Evolutionary conservation across 2,329 filamentous ascomycete genomes (phyloP).

Genomic region (Ophiostoma montium): DNA sequence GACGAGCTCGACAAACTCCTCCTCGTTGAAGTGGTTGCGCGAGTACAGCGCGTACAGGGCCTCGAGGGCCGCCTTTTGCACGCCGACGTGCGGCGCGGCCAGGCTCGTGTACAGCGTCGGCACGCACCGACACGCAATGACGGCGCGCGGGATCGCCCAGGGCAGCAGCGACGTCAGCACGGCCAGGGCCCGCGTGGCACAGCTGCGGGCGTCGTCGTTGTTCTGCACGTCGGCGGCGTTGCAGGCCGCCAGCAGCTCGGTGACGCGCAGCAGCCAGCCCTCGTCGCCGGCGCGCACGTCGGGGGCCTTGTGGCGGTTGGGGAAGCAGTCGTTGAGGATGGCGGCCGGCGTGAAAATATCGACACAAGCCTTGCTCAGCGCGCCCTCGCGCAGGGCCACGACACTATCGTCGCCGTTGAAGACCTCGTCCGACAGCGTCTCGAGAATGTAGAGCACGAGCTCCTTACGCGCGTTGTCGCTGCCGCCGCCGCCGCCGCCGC

Average conservation of each 20-base stretch:
- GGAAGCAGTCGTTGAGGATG: slow-evolving; percentile 63
- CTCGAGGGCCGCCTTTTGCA: slow-evolving; percentile 72
- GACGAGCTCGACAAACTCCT: slow-evolving; percentile 66
- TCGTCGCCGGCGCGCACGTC: slow-evolving; percentile 65
- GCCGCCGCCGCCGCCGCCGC: slow-evolving; percentile 15
- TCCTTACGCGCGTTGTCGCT: slow-evolving; percentile 57
- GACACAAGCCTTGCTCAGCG: slow-evolving; percentile 77
- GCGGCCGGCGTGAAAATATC: slow-evolving; percentile 79
- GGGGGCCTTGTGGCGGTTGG: slow-evolving; percentile 52
- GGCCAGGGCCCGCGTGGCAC: slow-evolving; percentile 62
- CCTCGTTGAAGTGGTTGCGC: slow-evolving; percentile 57
- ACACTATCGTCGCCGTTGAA: slow-evolving; percentile 83
- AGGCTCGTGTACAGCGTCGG: slow-evolving; percentile 57
- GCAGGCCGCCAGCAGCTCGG: slow-evolving; percentile 59
- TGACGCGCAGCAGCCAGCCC: slow-evolving; percentile 75
- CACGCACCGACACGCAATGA: slow-evolving; percentile 57
- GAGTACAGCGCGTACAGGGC: slow-evolving; percentile 72
- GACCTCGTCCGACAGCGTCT: slow-evolving; percentile 86
- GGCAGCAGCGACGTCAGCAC: slow-evolving; percentile 66
- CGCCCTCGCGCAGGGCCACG: slow-evolving; percentile 67
- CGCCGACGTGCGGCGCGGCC: slow-evolving; percentile 51
- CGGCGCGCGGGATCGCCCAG: slow-evolving; percentile 78
- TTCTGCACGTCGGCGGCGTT: slow-evolving; percentile 49
- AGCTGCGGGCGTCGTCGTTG: slow-evolving; percentile 52
- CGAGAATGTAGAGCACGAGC: slow-evolving; percentile 75